Conservation (phyloP, 1,284 basidiomycete species). For the Irpex lacteus region DNA sequence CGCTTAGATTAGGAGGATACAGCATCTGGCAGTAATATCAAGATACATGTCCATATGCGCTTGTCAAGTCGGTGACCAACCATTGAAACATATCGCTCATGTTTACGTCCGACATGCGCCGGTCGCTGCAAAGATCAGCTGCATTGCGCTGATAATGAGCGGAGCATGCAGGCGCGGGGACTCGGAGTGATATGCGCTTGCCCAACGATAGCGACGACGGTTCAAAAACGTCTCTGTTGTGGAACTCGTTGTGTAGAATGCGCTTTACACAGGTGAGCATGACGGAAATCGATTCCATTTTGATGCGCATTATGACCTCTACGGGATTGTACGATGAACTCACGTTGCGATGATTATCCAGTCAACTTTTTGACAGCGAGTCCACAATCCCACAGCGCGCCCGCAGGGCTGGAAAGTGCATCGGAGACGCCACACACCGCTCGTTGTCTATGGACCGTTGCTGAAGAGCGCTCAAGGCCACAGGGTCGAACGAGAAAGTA, state of each 20-base stretch:
- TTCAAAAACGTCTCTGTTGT: neutral
- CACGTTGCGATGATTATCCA: neutral
- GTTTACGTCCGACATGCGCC: neutral
- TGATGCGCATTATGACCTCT: neutral
- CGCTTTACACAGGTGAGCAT: neutral
- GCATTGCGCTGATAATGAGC: neutral
- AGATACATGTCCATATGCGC: neutral
- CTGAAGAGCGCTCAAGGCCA: neutral
- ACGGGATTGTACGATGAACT: neutral
- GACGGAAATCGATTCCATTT: neutral
- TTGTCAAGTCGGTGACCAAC: neutral
- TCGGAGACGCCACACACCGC: slow-evolving; percentile 1
- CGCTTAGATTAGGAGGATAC: neutral
- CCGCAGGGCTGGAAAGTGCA: neutral
- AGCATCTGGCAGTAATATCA: neutral
- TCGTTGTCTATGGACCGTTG: neutral
- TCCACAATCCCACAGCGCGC: neutral
- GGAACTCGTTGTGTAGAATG: neutral
- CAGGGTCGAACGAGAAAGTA: neutral
- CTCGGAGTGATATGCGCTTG: too few relatives aligned
- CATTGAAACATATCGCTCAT: neutral
- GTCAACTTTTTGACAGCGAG: neutral
- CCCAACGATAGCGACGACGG: neutral
- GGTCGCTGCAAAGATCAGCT: neutral
- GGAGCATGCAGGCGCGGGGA: neutral